These are phyloP conservation scores for Olyra latifolia DNA, from an alignment of 176 grass and related monocot genomes.

Conservation along the genomic window DNA sequence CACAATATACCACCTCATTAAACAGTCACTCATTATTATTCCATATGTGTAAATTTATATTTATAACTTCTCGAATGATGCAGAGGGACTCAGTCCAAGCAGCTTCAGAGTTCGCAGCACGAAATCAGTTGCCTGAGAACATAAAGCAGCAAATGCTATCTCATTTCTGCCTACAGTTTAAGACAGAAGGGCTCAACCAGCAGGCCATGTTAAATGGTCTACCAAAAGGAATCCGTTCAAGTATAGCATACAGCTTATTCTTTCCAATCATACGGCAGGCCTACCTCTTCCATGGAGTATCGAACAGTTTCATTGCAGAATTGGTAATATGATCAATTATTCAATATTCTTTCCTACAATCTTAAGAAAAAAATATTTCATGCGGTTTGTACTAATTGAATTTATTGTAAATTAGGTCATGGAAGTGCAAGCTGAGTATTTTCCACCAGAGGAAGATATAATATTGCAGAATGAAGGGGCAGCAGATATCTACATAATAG, in stretches of 20 bases:
- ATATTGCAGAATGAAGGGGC: slow-evolving; percentile 71
- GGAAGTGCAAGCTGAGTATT: slow-evolving; percentile 88
- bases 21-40: slow-evolving; percentile 25
- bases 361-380: not conserved
- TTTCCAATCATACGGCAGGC: slow-evolving; percentile 58
- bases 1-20: not conserved
- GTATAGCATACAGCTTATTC: slow-evolving; percentile 81
- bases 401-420: slow-evolving; percentile 59
- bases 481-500: slow-evolving; percentile 78
- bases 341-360: slow-evolving; percentile 1
- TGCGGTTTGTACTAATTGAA: slow-evolving; percentile 3
- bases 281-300: slow-evolving; percentile 93
- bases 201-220: slow-evolving; percentile 72
- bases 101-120: slow-evolving; percentile 70
- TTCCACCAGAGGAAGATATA: slow-evolving; percentile 80
- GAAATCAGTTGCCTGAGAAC: slow-evolving; percentile 75
- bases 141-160: slow-evolving; percentile 85
- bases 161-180: slow-evolving; percentile 92
- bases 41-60: not conserved
- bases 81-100: slow-evolving; percentile 87
- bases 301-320: slow-evolving; percentile 74
- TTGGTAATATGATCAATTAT: slow-evolving; percentile 51
- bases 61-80: slow-evolving; percentile 25
- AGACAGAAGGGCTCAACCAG: slow-evolving; percentile 81
- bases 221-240: slow-evolving; percentile 85